Evolutionary conservation across 2,329 filamentous ascomycete species (phyloP), one percentile per base, ranked within the genome.

Genomic region (Aspergillus chevalieri): DNA sequence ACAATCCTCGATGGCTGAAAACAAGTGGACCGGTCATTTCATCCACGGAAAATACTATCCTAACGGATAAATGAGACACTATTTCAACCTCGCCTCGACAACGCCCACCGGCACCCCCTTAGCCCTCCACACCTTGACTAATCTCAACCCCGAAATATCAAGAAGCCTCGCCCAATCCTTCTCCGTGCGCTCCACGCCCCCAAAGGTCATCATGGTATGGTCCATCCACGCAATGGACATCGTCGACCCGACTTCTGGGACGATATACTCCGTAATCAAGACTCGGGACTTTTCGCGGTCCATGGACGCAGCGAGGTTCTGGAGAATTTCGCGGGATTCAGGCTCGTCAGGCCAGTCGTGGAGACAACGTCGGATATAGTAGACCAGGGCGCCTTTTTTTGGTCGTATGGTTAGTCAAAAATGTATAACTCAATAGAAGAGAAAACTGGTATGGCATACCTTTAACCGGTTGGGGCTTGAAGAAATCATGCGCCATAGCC

Each of bases 281-380:
- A 66, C 28, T 4, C 56, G 45, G 6, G 52, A 57, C 9, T 33
- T 46, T 3, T 54, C 47, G 6, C 44, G 48, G 12, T 54, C 55
- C 59, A 66, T 62, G 12, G 58, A 57, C 0, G 30, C 51, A 10
- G 54, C 52, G 14, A 63, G 44, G 7, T 57, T 57, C 6, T 48
- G 21, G 7, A 66, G 53, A 41, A 65, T 62, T 21, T 53, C 36
- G 2, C 21, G 36, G 4, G 41, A 43, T 41, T 49, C 52, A 50
- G 47, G 53, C 39, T 54, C 44, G 42, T 52, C 47, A 22, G 52
- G 55, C 57, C 60, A 67, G 53, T 67, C 63, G 48, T 67, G 65
- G n/a, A 66, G 47, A 24, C 58, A 51, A 34, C 60, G 62, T n/a
- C 63, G 63, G 9, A 67, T 46, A 49, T 64, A 66, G 45, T 67